Evolutionary conservation across 805 yeast species (phyloP).

Genomic region (Cyberlindnera japonica): DNA sequence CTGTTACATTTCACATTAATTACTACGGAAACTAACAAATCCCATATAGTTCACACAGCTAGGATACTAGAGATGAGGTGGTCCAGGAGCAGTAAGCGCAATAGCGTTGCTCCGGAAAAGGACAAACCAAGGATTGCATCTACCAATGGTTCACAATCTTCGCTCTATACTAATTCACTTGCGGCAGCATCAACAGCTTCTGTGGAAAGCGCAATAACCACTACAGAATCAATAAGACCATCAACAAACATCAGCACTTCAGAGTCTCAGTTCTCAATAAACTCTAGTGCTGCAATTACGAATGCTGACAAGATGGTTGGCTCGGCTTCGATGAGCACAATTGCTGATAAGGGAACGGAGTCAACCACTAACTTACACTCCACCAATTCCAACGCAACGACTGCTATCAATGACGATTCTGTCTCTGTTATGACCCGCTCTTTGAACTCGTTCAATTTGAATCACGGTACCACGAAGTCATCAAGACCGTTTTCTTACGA

Average conservation of each 20-base stretch:
- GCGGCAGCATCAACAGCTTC: constrained; percentile 10
- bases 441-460: constrained; percentile 11
- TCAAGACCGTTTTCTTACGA: constrained; percentile 26
- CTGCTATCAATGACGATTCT: constrained; percentile 8
- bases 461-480: constrained; percentile 7
- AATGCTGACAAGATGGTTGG: constrained; percentile 3
- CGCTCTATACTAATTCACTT: constrained; percentile 8
- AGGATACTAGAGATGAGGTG: constrained; percentile 29
- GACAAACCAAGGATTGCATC: constrained; percentile 13
- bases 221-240: neutral
- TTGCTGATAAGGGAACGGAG: constrained; percentile 2
- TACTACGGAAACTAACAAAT: constrained; percentile 7
- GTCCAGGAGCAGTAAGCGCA: constrained; percentile 26
- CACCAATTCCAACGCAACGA: constrained; percentile 5
- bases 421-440: constrained; percentile 14
- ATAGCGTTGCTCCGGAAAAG: constrained; percentile 20
- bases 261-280: constrained; percentile 5
- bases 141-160: constrained; percentile 4
- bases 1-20: neutral
- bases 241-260: constrained; percentile 2
- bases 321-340: constrained; percentile 6
- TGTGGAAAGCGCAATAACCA: constrained; percentile 6
- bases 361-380: neutral
- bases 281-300: constrained; percentile 4
- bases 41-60: constrained; percentile 2